These are phyloP conservation scores for Pilaira anomala DNA, from an alignment of 192 early-diverging fungal species.

Conservation along the genomic window DNA sequence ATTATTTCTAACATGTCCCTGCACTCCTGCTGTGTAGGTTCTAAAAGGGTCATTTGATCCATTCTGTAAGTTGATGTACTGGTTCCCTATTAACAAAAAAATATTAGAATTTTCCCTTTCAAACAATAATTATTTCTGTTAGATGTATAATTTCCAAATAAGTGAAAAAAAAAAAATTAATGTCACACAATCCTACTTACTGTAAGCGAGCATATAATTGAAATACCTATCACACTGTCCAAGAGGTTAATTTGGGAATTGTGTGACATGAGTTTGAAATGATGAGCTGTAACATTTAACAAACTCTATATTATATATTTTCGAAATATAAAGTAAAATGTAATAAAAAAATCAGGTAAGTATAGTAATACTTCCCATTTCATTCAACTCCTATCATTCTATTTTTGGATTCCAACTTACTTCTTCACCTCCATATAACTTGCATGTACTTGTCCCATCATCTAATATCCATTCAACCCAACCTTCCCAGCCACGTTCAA, in stretches of 20 bases:
- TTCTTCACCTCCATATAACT: slow-evolving; percentile 25
- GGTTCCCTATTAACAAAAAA: slow-evolving; percentile 1
- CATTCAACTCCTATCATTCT: neutral
- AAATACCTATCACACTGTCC: slow-evolving; percentile 16
- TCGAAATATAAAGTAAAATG: neutral
- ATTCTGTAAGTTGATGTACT: slow-evolving; percentile 6
- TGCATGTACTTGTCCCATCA: slow-evolving; percentile 22
- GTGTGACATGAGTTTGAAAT: slow-evolving; percentile 19
- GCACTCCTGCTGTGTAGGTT: slow-evolving; percentile 10
- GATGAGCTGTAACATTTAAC: neutral
- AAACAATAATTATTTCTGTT: no score
- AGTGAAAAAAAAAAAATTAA: slow-evolving; percentile 14
- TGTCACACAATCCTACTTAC: slow-evolving; percentile 19
- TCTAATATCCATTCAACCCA: slow-evolving; percentile 26
- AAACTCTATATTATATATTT: no score
- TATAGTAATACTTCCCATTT: neutral
- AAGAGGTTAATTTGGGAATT: slow-evolving; percentile 6
- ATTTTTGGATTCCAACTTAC: slow-evolving; percentile 3
- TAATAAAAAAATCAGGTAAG: neutral
- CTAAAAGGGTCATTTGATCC: neutral
- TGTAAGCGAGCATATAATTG: slow-evolving; percentile 17
- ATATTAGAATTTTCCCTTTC: neutral
- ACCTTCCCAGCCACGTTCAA: slow-evolving; percentile 4
- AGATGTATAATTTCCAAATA: no score
- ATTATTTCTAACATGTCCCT: neutral